A percentile compares a stretch with the other conserved stretches of the same genome.
Evolutionary conservation across 2,329 filamentous ascomycete genomes (phyloP).

Genomic region (Exophiala oligosperma): DNA sequence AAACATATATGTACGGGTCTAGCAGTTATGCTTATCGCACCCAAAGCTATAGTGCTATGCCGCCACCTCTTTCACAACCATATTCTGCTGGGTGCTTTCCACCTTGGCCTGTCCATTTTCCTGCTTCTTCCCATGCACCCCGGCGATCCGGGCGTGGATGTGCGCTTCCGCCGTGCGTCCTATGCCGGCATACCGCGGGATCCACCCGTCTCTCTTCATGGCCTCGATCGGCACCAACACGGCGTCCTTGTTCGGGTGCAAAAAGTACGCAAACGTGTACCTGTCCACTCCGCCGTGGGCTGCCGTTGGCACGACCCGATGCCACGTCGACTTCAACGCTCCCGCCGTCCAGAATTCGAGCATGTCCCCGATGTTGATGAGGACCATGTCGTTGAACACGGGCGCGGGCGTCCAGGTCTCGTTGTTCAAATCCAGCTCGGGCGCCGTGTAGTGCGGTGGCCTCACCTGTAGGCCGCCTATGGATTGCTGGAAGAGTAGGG

Average conservation of each 20-base stretch:
- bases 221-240: constrained; percentile 16
- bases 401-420: constrained; percentile 14
- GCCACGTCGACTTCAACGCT: constrained; percentile 16
- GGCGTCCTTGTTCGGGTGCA: constrained; percentile 16
- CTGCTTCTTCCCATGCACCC: constrained; percentile 3
- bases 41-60: neutral
- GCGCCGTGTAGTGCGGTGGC: constrained; percentile 11
- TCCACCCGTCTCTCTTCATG: constrained; percentile 12
- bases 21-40: too few species aligned
- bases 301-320: constrained; percentile 11
- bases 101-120: neutral
- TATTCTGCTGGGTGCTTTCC: neutral
- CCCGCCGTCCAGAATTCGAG: constrained; percentile 21
- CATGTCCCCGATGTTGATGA: constrained; percentile 19
- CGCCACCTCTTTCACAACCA: neutral
- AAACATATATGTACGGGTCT: too few species aligned
- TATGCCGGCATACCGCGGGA: constrained; percentile 14
- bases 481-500: constrained; percentile 18
- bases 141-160: constrained; percentile 15
- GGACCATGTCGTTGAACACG: constrained; percentile 10
- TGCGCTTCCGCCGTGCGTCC: constrained; percentile 16
- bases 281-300: constrained; percentile 8
- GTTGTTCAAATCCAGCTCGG: neutral
- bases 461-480: constrained; percentile 20
- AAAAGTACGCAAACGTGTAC: constrained; percentile 18